These are phyloP conservation scores for Cutaneotrichosporon cavernicola DNA, from an alignment of 1,284 basidiomycete genomes.

Conservation along the genomic window DNA sequence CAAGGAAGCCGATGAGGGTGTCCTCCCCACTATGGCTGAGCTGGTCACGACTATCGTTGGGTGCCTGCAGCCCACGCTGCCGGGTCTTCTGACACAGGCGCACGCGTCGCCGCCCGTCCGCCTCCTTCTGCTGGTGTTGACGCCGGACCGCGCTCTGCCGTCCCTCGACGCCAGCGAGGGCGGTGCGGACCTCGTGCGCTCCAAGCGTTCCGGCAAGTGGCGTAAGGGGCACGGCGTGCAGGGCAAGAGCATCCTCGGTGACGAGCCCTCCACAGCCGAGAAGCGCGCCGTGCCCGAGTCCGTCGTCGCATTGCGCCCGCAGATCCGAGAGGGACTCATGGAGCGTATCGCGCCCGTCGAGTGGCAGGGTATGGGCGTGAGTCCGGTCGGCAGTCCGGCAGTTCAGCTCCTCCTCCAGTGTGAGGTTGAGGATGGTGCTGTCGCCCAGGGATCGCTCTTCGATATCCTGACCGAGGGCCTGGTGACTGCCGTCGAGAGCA, in stretches of 20 bases:
- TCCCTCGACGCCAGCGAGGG: conserved; percentile 55
- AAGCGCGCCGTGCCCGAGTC: conserved; percentile 39
- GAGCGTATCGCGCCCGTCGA: conserved; percentile 67
- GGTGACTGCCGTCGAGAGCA: conserved; percentile 61
- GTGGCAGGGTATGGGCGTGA: conserved; percentile 74
- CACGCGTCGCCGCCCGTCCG: conserved; percentile 86
- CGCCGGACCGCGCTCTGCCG: conserved; percentile 51
- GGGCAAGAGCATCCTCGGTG: conserved; percentile 50
- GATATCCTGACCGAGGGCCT: conserved; percentile 78
- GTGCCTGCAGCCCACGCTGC: conserved; percentile 58
- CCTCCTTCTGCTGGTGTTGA: conserved; percentile 71
- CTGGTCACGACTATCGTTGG: conserved; percentile 29
- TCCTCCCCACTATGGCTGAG: conserved; percentile 67
- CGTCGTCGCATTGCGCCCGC: conserved; percentile 26
- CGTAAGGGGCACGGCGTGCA: conserved; percentile 49
- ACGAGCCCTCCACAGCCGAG: conserved; percentile 32
- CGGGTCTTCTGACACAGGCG: conserved; percentile 69
- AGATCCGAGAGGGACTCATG: conserved; percentile 60
- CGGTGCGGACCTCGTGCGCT: conserved; percentile 41
- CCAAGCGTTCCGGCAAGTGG: conserved; percentile 50
- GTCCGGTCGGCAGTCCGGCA: conserved; percentile 75
- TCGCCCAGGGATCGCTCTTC: conserved; percentile 70
- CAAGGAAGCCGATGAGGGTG: conserved; percentile 53
- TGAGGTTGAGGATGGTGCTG: conserved; percentile 65
- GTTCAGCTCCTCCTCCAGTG: conserved; percentile 78